Evolutionary conservation across 106 monocot species (phyloP), one percentile per base, ranked within the genome.

Genomic region (Alisma plantagoaquatica): DNA sequence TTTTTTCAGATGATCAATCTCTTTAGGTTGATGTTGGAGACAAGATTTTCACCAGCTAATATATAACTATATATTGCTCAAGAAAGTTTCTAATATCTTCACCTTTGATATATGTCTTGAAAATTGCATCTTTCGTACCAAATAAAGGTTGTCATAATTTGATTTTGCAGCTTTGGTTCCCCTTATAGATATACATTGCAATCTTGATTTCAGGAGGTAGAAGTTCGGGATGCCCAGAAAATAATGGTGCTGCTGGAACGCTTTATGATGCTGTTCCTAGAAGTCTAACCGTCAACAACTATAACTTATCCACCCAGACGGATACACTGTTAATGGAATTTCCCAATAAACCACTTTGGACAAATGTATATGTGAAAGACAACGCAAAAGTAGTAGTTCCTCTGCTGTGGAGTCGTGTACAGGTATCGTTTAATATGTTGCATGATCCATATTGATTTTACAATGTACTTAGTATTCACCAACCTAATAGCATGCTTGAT

Each of bases 191-290:
- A n/a, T n/a, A n/a, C n/a, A n/a, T n/a, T n/a, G n/a, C n/a, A n/a
- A n/a, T n/a, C n/a, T n/a, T n/a, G n/a, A n/a, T n/a, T 73, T 52
- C 74, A 98, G 98, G 98, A 42, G 98, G 98, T 51, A 68, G 33
- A 48, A 98, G 98, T 68, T 61, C 48, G 48, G 79, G 85, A 49
- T 98, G 98, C 68, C 74, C 77, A 24, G 75, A 76, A 1, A 98
- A 98, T 62, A 69, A 65, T 82, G 98, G 98, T 46, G 98, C 98
- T 78, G 98, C 98, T 29, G 98, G 98, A 28, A 98, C 98, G 44
- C 70, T 98, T 63, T 98, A 90, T 73, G 98, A 98, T 65, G 76
- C 85, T 29, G 84, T 90, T 30, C 85, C 89, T 27, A 76, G 77
- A 31, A 98, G 90, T 56, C 81, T 98, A 53, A 72, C 64, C 33